Evolutionary conservation across 148 eudicot genomes (phyloP).

Genomic region (Rhododendron ovatum): DNA sequence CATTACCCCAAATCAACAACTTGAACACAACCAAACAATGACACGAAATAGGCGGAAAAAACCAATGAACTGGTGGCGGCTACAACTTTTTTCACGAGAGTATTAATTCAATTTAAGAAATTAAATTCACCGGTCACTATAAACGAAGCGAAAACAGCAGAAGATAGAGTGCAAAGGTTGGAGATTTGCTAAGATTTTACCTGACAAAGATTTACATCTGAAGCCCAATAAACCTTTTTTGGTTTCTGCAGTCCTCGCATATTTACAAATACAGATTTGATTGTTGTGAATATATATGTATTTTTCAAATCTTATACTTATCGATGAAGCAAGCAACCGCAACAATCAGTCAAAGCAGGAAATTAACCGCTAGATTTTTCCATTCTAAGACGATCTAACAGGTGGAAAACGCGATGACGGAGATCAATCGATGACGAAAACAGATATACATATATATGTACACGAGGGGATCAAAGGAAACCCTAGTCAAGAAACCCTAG

Average conservation of each 20-base stretch:
- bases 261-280: constrained; percentile 22
- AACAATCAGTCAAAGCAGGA: background rate
- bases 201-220: constrained; percentile 77
- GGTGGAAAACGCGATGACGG: background rate
- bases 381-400: background rate
- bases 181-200: constrained; percentile 27
- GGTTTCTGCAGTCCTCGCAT: constrained; percentile 71
- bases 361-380: background rate
- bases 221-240: constrained; percentile 72
- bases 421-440: background rate
- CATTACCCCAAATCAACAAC: background rate
- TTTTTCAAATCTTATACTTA: background rate
- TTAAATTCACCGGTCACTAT: background rate
- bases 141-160: background rate
- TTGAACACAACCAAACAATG: background rate
- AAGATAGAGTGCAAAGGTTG: background rate
- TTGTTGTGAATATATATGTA: background rate
- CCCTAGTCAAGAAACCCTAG: constrained; percentile 19
- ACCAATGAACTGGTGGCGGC: background rate
- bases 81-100: background rate
- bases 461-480: constrained; percentile 3
- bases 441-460: background rate
- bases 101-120: background rate
- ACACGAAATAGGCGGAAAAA: background rate
- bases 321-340: constrained; percentile 1